These are phyloP conservation scores for Tetragonia tetragonoides DNA, from an alignment of 148 eudicot species.

Conservation along the genomic window DNA sequence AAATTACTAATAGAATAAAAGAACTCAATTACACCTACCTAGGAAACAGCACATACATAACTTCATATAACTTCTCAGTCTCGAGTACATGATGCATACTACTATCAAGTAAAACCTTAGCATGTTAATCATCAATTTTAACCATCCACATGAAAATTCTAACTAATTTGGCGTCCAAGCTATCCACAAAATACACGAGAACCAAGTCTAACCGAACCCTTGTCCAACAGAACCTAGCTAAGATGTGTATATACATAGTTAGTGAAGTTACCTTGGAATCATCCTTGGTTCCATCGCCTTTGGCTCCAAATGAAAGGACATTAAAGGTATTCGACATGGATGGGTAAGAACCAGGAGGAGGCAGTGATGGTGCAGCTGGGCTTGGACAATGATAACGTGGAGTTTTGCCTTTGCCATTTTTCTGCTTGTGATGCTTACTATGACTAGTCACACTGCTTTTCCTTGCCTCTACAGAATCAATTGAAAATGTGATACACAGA, in stretches of 20 bases:
- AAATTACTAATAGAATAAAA: neutral
- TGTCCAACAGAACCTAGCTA: neutral
- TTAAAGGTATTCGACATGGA: slow-evolving; percentile 30
- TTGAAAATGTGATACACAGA: slow-evolving; percentile 27
- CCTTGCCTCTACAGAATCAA: slow-evolving; percentile 39
- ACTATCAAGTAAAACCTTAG: too few species aligned
- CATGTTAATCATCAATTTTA: too few species aligned
- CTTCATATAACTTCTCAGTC: too few species aligned
- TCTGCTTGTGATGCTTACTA: slow-evolving; percentile 33
- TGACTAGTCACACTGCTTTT: slow-evolving; percentile 29
- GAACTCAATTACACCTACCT: neutral
- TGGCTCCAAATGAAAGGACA: slow-evolving; percentile 61
- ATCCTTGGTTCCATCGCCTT: slow-evolving; percentile 68
- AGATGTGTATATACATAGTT: neutral
- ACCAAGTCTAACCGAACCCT: neutral
- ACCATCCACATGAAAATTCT: too few species aligned
- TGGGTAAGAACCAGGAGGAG: slow-evolving; percentile 26
- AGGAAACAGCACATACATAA: neutral
- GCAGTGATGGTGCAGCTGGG: slow-evolving; percentile 22
- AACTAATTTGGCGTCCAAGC: too few species aligned
- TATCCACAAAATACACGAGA: too few species aligned
- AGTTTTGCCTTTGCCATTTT: slow-evolving; percentile 27
- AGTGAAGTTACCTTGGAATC: slow-evolving; percentile 58
- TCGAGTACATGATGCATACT: too few species aligned
- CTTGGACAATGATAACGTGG: slow-evolving; percentile 2